Evolutionary conservation across 2,329 filamentous ascomycete species (phyloP).

Genomic region (Fusarium sp.): DNA sequence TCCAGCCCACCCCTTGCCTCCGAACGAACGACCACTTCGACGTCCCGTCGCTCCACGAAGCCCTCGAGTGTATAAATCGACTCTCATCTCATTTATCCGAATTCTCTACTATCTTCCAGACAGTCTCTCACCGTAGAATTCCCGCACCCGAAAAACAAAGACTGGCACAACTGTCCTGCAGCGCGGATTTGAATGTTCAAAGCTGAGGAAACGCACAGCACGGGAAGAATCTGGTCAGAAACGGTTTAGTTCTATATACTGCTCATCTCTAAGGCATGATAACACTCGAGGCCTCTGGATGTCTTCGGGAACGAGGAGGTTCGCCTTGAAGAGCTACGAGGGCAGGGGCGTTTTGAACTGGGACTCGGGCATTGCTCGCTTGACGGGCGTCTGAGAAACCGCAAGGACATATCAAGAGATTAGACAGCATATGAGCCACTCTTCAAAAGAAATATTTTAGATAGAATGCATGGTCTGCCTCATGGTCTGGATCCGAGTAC

Average conservation of each 20-base stretch:
- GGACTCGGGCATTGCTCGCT: neutral
- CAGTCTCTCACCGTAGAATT: too few relatives aligned
- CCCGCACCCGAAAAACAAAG: neutral
- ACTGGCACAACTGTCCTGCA: neutral
- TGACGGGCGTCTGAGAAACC: neutral
- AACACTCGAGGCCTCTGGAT: neutral
- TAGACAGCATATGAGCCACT: rapidly evolving
- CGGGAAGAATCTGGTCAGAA: neutral
- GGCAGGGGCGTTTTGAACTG: neutral
- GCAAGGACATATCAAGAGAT: neutral
- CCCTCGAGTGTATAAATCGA: neutral
- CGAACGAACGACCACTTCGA: neutral
- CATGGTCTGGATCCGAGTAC: neutral
- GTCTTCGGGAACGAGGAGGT: neutral
- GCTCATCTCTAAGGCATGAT: neutral
- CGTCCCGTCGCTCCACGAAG: neutral
- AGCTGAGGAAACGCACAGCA: neutral
- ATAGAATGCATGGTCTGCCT: neutral
- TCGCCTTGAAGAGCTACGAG: neutral
- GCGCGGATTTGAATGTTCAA: neutral
- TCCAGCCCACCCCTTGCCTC: neutral
- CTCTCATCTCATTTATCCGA: too few relatives aligned
- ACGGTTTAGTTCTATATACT: rapidly evolving
- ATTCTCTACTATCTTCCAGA: neutral
- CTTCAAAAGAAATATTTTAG: too few relatives aligned